Conservation (phyloP, 306 rosid species). For the Dicorynia guianensis region DNA sequence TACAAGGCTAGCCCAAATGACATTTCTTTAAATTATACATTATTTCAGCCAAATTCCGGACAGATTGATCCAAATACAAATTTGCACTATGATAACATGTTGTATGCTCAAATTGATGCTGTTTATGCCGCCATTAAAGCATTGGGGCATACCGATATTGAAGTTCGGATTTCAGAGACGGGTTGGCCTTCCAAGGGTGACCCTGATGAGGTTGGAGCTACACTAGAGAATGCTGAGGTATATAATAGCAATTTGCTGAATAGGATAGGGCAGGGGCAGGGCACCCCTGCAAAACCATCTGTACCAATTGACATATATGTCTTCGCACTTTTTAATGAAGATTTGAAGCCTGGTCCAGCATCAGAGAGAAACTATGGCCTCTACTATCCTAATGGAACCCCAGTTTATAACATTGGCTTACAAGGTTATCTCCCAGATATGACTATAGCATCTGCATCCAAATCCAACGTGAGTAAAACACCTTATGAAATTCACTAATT, state of each 20-base stretch:
- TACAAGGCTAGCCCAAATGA: constrained; percentile 67
- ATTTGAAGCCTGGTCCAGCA: constrained; percentile 73
- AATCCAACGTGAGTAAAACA: constrained; percentile 55
- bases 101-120: constrained; percentile 94
- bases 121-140: constrained; percentile 83
- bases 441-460: constrained; percentile 48
- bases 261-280: constrained; percentile 61
- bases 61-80: constrained; percentile 64
- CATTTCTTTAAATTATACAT: constrained; percentile 67
- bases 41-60: constrained; percentile 86
- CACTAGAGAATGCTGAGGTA: constrained; percentile 71
- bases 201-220: constrained; percentile 76
- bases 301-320: constrained; percentile 79
- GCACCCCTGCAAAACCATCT: constrained; percentile 82
- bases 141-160: constrained; percentile 76
- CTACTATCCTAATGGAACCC: constrained; percentile 74
- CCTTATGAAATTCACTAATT: neutral
- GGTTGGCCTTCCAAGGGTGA: constrained; percentile 98
- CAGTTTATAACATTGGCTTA: constrained; percentile 80
- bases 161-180: constrained; percentile 78
- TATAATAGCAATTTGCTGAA: constrained; percentile 75
- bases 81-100: constrained; percentile 88
- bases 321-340: constrained; percentile 92
- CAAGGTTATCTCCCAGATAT: constrained; percentile 67
- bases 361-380: constrained; percentile 96